phyloP scores from a whole-genome alignment of 345 rosid genomes.

The Citrus mangshanensis region DNA sequence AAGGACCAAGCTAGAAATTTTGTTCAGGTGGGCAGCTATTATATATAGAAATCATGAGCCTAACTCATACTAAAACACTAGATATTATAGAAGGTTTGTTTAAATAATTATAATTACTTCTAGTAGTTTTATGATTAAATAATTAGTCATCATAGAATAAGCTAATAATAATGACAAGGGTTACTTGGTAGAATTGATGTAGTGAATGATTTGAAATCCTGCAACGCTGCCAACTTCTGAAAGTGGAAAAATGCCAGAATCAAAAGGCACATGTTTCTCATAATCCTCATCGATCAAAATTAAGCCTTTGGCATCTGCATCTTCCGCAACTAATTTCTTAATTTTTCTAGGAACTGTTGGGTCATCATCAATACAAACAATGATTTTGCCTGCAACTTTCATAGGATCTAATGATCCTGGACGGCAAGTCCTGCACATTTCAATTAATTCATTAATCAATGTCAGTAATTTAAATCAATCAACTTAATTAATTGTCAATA shows the following conservation, averaged over 20 bases:
- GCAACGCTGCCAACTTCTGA: conserved; percentile 42
- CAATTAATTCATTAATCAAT: background rate
- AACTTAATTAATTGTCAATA: no score
- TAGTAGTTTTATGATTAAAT: background rate
- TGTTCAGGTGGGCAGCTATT: no score
- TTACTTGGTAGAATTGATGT: conserved; percentile 61
- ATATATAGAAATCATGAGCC: no score
- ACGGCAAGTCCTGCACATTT: conserved; percentile 49
- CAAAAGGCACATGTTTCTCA: conserved; percentile 43
- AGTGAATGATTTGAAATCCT: conserved; percentile 49
- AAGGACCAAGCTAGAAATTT: no score
- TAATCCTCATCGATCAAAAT: conserved; percentile 40
- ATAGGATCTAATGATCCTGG: conserved; percentile 63
- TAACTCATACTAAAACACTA: no score
- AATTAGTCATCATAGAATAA: background rate
- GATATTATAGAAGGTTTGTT: no score
- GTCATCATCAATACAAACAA: conserved; percentile 49
- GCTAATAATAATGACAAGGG: background rate
- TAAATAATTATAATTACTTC: no score
- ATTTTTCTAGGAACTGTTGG: conserved; percentile 28
- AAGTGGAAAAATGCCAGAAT: conserved; percentile 61
- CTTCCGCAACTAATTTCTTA: conserved; percentile 60
- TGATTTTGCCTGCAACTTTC: conserved; percentile 59
- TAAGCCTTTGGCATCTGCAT: conserved; percentile 60
- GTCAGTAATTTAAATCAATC: background rate